These are phyloP conservation scores for Penicillium macrosclerotiorum DNA, from an alignment of 495 filamentous ascomycete species.

Conservation along the genomic window DNA sequence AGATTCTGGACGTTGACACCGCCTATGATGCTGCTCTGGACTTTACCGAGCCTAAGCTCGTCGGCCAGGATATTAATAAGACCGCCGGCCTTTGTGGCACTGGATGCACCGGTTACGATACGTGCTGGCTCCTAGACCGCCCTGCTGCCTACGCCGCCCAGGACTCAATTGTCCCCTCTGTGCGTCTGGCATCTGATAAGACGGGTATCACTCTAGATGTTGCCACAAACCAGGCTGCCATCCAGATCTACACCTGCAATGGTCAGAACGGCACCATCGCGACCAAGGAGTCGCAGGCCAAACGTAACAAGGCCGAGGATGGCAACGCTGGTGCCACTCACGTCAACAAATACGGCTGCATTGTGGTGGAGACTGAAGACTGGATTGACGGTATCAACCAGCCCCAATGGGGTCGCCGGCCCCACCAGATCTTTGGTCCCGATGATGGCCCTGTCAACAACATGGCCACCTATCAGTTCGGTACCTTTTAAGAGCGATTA, in stretches of 20 bases:
- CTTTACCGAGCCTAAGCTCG: conserved; percentile 73
- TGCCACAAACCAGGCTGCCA: conserved; percentile 69
- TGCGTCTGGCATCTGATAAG: conserved; percentile 54
- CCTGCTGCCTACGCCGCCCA: conserved; percentile 60
- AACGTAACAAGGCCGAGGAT: conserved; percentile 41
- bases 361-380: conserved; percentile 61
- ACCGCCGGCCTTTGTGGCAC: conserved; percentile 65
- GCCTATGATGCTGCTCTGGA: conserved; percentile 63
- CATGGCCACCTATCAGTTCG: conserved; percentile 64
- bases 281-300: conserved; percentile 52
- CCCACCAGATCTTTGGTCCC: conserved; percentile 62
- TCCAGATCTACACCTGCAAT: conserved; percentile 77
- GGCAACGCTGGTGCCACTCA: conserved; percentile 36
- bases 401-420: conserved; percentile 66
- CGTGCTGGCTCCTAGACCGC: conserved; percentile 68
- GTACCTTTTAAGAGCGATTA: conserved; percentile 22
- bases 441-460: conserved; percentile 60
- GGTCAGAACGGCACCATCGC: conserved; percentile 64
- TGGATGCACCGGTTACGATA: conserved; percentile 76
- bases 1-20: conserved; percentile 62
- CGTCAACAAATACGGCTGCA: conserved; percentile 64
- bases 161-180: conserved; percentile 59
- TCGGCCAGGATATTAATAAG: conserved; percentile 64
- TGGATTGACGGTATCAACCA: conserved; percentile 84
- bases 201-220: conserved; percentile 73